Evolutionary conservation across 331 rosid genomes (phyloP).

Genomic region (Phaseolus coccineus): DNA sequence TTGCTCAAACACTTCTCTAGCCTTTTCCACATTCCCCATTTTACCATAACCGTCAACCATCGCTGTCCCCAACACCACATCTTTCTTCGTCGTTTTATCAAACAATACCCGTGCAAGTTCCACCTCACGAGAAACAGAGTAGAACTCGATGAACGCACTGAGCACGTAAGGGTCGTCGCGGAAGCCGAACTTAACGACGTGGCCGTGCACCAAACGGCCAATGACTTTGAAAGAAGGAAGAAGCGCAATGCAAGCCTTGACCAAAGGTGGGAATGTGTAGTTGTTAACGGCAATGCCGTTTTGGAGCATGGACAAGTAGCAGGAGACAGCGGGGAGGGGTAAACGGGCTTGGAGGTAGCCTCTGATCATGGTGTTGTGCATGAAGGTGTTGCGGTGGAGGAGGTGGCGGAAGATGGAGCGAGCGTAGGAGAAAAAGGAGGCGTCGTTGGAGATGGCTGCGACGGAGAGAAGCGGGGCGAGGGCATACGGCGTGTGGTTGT

Average conservation of each 20-base stretch:
- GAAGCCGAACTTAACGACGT: constrained; percentile 61
- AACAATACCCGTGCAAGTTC: constrained; percentile 59
- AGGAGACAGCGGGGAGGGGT: constrained; percentile 58
- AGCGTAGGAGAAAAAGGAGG: constrained; percentile 64
- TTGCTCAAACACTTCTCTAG: constrained; percentile 69
- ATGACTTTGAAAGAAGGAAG: constrained; percentile 34
- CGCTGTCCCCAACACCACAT: constrained; percentile 83
- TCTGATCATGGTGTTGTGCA: constrained; percentile 78
- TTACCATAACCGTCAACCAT: constrained; percentile 86
- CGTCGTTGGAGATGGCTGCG: constrained; percentile 56
- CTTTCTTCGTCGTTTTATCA: constrained; percentile 54
- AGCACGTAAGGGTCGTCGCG: constrained; percentile 65
- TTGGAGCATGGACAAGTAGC: constrained; percentile 66
- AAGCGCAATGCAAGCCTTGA: constrained; percentile 64
- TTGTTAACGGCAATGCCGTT: constrained; percentile 63
- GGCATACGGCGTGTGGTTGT: constrained; percentile 53
- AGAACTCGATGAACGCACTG: constrained; percentile 64
- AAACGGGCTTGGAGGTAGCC: constrained; percentile 50
- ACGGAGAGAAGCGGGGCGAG: constrained; percentile 67
- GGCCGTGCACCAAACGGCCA: constrained; percentile 72
- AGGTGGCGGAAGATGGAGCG: constrained; percentile 59
- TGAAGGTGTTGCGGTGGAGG: constrained; percentile 66
- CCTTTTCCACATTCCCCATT: constrained; percentile 62
- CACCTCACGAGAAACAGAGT: constrained; percentile 49
- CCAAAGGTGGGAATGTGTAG: constrained; percentile 77